Percentiles rank a stretch among this genome's conserved stretches.
These are phyloP conservation scores for Auriscalpium orientale DNA, from an alignment of 768 basidiomycete species.

Conservation along the genomic window DNA sequence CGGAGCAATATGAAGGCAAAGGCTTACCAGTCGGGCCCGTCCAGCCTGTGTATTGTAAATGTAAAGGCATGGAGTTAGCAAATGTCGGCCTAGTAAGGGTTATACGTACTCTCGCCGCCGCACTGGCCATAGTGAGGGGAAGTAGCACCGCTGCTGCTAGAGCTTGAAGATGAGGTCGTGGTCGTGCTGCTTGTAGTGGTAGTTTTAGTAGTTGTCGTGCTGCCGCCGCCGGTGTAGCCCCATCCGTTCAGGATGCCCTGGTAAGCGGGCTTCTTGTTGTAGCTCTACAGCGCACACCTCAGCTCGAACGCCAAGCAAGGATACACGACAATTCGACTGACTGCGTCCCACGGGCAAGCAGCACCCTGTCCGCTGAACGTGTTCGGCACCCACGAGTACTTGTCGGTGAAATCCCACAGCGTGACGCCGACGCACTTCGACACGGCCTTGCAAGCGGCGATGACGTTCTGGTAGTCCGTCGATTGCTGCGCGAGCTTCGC, in stretches of 20 bases:
- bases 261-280: conserved; percentile 20
- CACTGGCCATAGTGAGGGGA: too few species aligned
- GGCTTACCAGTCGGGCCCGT: too few species aligned
- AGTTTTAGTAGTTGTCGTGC: background rate
- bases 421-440: conserved; percentile 29
- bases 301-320: background rate
- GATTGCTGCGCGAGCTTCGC: conserved; percentile 47
- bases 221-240: background rate
- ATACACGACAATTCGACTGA: conserved; percentile 6
- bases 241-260: conserved; percentile 20
- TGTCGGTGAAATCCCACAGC: conserved; percentile 36
- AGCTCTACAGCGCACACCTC: conserved; percentile 13
- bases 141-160: too few species aligned
- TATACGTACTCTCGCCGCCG: too few species aligned
- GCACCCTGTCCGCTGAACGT: conserved; percentile 29
- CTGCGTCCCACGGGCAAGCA: conserved; percentile 23
- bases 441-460: conserved; percentile 40
- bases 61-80: too few species aligned
- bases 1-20: background rate
- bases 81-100: too few species aligned
- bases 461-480: conserved; percentile 46
- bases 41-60: too few species aligned
- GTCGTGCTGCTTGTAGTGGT: background rate
- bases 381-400: conserved; percentile 29
- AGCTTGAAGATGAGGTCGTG: background rate